Base-by-base conservation (phyloP, 371 early-diverging fungal genomes). In the Sporodiniella umbellata region DNA sequence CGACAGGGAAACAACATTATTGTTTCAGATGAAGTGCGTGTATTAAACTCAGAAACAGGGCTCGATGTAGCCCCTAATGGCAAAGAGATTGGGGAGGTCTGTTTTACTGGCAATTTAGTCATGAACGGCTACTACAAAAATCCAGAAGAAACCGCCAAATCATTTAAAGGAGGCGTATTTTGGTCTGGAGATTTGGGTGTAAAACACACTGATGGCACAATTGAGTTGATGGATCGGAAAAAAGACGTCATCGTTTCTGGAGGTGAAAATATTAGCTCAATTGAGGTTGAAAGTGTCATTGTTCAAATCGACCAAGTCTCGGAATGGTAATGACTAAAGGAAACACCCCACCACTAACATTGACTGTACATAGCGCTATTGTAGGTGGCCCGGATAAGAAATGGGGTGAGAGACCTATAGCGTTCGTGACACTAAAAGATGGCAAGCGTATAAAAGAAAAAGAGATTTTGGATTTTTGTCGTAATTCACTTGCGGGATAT, bases 241-340 rank as follows among this genome's bases (percentile, higher is more conserved):
- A 86, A 88, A 57, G 86, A 88, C 49, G 80, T 88, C 12, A 84
- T 88, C 39, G 80, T 88, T 25, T 80, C 82, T n/a, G 85, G 87
- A 22, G 88, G 88, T 15, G 88, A 87, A 48, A 87, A 87, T 51
- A 82, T 87, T 44, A 82, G 83, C 3, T 83, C 85, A 0, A 68
- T 87, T n/a, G 85, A 85, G 46, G 79, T 87, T 1, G 88, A 88
- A 50, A 69, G 72, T 15, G 80, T 75, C 15, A 66, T 88, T 47
- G 66, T 76, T 10, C 56, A 75, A n/a, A 60, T 84, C 48, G 74
- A 83, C 12, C 60, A 67, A 8, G 76, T 88, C 6, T 62, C 73
- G 8, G 88, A 88, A 58, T 79, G 77, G 75, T 75, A 66, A 51
- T 38, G 21, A 12, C 10, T n/a, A 15, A 31, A 23, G 24, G 17